Evolutionary conservation across 352 stramenopile genomes (phyloP).

Genomic region (Pythium periplocum): DNA sequence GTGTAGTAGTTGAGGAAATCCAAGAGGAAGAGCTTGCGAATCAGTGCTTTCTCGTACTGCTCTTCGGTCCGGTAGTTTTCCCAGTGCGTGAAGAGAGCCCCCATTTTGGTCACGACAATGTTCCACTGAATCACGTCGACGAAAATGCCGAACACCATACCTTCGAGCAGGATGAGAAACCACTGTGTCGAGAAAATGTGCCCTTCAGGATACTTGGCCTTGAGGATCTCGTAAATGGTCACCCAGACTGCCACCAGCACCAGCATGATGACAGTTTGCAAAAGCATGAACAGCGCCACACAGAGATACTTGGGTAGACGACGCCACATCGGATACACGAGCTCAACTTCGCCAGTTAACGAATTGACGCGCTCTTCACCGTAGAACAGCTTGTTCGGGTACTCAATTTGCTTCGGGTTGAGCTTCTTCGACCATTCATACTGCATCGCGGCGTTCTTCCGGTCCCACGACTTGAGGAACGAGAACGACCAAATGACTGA

Average conservation of each 20-base stretch:
- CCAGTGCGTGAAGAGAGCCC: conserved; percentile 78
- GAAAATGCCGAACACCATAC: conserved; percentile 82
- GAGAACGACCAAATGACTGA: conserved; percentile 78
- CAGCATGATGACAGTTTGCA: conserved; percentile 83
- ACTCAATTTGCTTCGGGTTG: conserved; percentile 80
- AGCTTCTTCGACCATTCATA: conserved; percentile 80
- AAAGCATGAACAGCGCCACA: conserved; percentile 76
- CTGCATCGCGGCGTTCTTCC: conserved; percentile 72
- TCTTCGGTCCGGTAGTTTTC: conserved; percentile 86
- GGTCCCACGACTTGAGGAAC: conserved; percentile 83
- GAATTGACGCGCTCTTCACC: conserved; percentile 65
- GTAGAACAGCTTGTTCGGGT: conserved; percentile 76
- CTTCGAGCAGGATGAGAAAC: conserved; percentile 77
- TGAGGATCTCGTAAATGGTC: conserved; percentile 86
- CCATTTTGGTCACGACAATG: conserved; percentile 87
- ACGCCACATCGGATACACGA: conserved; percentile 64
- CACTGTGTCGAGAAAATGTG: conserved; percentile 83
- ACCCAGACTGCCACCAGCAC: conserved; percentile 83
- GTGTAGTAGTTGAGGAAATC: conserved; percentile 91
- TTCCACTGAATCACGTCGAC: conserved; percentile 89
- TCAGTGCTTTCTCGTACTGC: conserved; percentile 76
- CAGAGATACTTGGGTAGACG: conserved; percentile 72
- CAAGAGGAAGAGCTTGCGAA: conserved; percentile 80
- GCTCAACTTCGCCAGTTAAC: conserved; percentile 62
- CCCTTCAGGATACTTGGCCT: conserved; percentile 67